Evolutionary conservation across 768 basidiomycete species (phyloP), one percentile per base, ranked within the genome.

Genomic region (Boletus reticulatus): DNA sequence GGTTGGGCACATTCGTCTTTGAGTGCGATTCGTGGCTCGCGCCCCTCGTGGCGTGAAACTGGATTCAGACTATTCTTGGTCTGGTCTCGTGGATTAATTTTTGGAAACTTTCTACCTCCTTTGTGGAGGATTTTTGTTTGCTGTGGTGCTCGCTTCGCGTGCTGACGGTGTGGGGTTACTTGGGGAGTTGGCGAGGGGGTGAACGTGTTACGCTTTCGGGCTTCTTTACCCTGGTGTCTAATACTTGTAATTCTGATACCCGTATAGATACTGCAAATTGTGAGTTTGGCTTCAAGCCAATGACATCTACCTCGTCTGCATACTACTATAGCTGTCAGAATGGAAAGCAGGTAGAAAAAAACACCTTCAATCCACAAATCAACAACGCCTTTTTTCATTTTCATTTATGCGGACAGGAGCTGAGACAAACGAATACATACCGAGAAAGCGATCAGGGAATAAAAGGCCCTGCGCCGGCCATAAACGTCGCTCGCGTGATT

Each of bases 51-150:
- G 59, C 43, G 66, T 52, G 63, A 58, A 67, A 65, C 60, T 56
- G 55, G 58, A 64, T 54, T 69, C 67, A 58, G 67, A 59, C 62
- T 59, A 58, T 39, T 67, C 59, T 67, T 20, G 62, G 47, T 12
- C 64, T 67, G 65, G 65, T 62, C 55, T 45, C 53, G n/a, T 24
- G 16, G 12, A 29, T 9, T 11, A 55, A 49, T 61, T 61, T 65
- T 64, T 61, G 56, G 54, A 29, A 29, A 43, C 17, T n/a, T 3
- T 31, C 17, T 27, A 12, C 52, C 52, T 62, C 56, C 54, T 61
- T 65, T 27, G 64, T 55, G 53, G 64, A 62, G 55, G 55, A 44
- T 38, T 22, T 52, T 31, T 27, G 16, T 3, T 14, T 50, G 29
- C 29, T 29, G 39, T 6, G 27, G 27, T 41, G 27, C 27, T 22